Evolutionary conservation across 495 filamentous ascomycete species (phyloP), one percentile per base, ranked within the genome.

Genomic region (Daldinia childiae): DNA sequence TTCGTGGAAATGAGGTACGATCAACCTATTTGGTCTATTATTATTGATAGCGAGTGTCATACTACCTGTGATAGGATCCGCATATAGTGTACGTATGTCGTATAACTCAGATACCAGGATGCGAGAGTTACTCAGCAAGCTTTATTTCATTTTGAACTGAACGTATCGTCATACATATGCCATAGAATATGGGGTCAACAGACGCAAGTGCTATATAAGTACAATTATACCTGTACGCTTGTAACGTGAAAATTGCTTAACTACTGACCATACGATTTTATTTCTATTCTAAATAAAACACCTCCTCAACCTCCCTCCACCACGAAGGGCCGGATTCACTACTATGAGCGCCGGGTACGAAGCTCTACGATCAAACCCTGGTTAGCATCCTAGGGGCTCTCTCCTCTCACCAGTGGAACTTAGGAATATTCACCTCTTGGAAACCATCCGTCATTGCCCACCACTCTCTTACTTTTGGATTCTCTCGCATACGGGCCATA

Each of bases 371-470:
- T 9, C 12, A 8, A 19, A n/a, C 4, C 66, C 21, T 51, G 8
- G 43, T 45, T 60, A 55, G 58, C 41, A 15, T 2, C 41, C 14
- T 0, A 34, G 11, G 11, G 11, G 19, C 30, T 48, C 32, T 48
- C 32, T 38, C 41, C 36, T 41, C 62, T 29, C 7, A 41, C 21
- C 12, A 24, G 19, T 38, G 1, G 7, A 27, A 45, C 6, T 4
- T 6, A 15, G 57, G 36, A 56, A 29, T 26, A 7, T 54, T 61
- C 58, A 77, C 80, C 79, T 83, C 87, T 79, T 93, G 91, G 81
- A 89, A 90, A 15, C 82, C 80, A 79, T 93, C 91, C 21, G 91
- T 93, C 86, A 93, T 89, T 32, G 81, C 81, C 91, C 91, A 93
- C 91, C 91, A 93, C 76, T 92, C 89, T 45, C 87, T 84, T 19